Percentiles rank a stretch among this genome's conserved stretches.
phyloP scores from a whole-genome alignment of 768 basidiomycete species.

The Lactarius hatsudake region DNA sequence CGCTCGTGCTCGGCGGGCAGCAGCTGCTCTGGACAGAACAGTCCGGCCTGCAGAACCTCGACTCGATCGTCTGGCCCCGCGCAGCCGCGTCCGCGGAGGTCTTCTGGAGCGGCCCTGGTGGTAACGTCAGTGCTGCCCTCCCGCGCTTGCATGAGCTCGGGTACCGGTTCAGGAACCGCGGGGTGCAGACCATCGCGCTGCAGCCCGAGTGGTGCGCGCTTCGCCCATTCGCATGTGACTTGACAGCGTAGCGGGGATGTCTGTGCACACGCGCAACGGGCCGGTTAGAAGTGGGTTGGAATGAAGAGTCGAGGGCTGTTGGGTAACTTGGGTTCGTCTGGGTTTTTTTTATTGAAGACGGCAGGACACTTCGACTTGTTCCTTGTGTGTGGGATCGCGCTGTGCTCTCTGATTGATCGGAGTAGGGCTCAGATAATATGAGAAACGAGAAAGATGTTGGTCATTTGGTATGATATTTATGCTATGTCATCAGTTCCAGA shows the following conservation, averaged over 20 bases:
- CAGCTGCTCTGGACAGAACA: conserved; percentile 76
- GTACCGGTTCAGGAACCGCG: conserved; percentile 37
- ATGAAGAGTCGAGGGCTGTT: too few relatives aligned
- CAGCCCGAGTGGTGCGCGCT: conserved; percentile 47
- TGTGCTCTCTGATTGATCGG: neutral
- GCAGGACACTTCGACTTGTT: neutral
- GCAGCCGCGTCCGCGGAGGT: conserved; percentile 70
- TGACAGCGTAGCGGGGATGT: too few relatives aligned
- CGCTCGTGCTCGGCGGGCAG: conserved; percentile 69
- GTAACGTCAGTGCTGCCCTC: conserved; percentile 44
- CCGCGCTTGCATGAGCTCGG: conserved; percentile 55
- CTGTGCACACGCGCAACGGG: neutral
- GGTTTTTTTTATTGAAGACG: neutral
- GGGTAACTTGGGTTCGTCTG: too few relatives aligned
- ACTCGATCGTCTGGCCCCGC: conserved; percentile 69
- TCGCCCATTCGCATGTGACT: conserved; percentile 29
- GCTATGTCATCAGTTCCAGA: too few relatives aligned
- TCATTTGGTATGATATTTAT: too few relatives aligned
- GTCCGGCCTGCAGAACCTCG: conserved; percentile 61
- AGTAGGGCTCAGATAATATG: neutral
- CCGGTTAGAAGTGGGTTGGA: too few relatives aligned
- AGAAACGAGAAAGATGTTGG: neutral
- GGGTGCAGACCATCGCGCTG: conserved; percentile 36
- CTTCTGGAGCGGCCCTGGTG: conserved; percentile 63
- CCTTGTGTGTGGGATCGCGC: neutral